Conservation (phyloP, 1,284 basidiomycete species). For the Meira nashicola region DNA sequence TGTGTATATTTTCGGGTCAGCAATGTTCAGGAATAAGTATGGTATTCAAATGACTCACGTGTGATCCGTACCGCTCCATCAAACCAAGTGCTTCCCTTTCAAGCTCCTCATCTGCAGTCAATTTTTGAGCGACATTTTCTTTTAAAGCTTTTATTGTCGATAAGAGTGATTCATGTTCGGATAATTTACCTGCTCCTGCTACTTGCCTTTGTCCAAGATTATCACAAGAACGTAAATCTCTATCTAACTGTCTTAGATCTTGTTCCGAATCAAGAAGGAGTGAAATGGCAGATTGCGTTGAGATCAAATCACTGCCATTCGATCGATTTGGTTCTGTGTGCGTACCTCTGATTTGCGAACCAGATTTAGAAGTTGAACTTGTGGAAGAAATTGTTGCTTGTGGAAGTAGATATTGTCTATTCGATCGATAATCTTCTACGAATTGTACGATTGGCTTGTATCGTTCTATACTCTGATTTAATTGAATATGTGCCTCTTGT, state of each 20-base stretch:
- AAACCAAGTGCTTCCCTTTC: not conserved
- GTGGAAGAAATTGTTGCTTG: not conserved
- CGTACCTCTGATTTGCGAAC: not conserved
- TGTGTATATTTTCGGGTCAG: not conserved
- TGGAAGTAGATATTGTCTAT: not conserved
- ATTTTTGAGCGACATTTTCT: not conserved
- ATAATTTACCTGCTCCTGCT: slow-evolving; percentile 8
- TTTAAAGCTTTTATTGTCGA: not conserved
- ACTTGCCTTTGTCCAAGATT: slow-evolving; percentile 11
- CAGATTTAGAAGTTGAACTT: not conserved
- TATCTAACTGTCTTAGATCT: slow-evolving; percentile 9
- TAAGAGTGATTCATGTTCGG: not conserved
- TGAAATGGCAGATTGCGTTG: slow-evolving; percentile 12
- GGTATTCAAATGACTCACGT: not conserved
- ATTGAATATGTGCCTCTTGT: not conserved
- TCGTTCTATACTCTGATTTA: not conserved
- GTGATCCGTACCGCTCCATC: not conserved
- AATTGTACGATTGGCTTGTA: slow-evolving; percentile 8
- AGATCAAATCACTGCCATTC: not conserved
- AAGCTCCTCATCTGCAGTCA: not conserved
- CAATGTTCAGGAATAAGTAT: not conserved
- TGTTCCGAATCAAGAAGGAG: slow-evolving; percentile 13
- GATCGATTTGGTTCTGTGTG: not conserved
- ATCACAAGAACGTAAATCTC: slow-evolving; percentile 14
- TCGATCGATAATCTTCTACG: slow-evolving; percentile 2